Conservation (phyloP, 2,329 filamentous ascomycete genomes). For the Zymoseptoria passerinii region DNA sequence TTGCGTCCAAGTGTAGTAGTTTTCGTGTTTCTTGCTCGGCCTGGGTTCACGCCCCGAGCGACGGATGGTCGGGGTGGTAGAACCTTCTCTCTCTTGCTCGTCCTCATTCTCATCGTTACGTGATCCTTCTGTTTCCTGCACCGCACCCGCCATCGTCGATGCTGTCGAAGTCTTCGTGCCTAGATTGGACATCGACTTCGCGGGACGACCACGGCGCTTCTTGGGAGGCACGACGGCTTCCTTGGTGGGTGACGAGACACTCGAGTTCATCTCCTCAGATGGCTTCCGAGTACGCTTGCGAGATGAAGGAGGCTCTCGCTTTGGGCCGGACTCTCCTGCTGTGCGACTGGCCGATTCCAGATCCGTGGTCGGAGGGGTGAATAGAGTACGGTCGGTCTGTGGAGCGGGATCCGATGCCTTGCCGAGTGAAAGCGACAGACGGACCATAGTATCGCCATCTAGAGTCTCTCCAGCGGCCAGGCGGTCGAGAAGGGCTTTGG, state of each 20-base stretch:
- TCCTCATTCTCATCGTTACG: background rate
- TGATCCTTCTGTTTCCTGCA: background rate
- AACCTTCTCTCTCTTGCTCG: background rate
- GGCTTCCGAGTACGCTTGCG: background rate
- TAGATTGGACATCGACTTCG: background rate
- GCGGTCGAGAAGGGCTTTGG: background rate
- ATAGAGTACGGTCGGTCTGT: background rate
- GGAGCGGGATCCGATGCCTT: background rate
- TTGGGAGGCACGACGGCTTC: constrained; percentile 17
- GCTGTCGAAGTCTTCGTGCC: background rate
- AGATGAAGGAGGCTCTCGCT: background rate
- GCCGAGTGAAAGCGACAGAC: background rate
- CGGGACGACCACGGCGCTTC: background rate
- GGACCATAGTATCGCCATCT: background rate
- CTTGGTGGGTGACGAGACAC: constrained; percentile 29
- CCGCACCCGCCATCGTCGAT: background rate
- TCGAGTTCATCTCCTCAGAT: background rate
- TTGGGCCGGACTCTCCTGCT: background rate
- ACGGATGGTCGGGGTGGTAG: background rate
- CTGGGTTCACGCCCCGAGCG: background rate
- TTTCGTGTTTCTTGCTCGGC: background rate
- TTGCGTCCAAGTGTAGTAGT: background rate
- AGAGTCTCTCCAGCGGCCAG: background rate
- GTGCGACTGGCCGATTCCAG: background rate
- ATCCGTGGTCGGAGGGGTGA: background rate